Conservation (phyloP, 208 protist species). For the Crithidia mellificae region DNA sequence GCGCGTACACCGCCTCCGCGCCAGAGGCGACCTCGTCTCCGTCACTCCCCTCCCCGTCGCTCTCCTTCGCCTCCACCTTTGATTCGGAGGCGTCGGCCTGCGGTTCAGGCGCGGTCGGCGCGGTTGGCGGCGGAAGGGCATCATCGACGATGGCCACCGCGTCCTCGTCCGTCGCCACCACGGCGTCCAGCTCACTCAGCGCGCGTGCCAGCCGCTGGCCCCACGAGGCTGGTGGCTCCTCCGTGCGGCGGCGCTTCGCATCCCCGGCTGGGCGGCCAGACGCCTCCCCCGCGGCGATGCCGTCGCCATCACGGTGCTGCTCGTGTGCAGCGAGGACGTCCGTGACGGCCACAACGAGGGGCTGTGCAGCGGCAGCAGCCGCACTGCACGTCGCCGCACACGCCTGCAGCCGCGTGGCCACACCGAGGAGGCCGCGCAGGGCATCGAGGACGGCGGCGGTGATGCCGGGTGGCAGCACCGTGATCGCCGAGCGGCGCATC, state of each 20-base stretch:
- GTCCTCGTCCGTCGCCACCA: conserved; percentile 16
- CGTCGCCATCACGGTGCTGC: neutral
- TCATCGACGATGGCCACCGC: conserved; percentile 19
- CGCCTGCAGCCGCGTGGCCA: conserved; percentile 20
- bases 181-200: conserved; percentile 25
- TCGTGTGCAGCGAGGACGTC: conserved; percentile 11
- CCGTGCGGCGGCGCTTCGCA: conserved; percentile 45
- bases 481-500: conserved; percentile 25
- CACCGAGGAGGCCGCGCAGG: conserved; percentile 19
- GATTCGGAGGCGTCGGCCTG: neutral
- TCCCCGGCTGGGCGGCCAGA: neutral
- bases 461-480: conserved; percentile 18
- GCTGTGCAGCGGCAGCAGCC: conserved; percentile 22
- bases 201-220: conserved; percentile 11
- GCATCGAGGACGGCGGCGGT: conserved; percentile 3
- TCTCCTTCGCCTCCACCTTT: neutral
- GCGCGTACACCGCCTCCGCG: conserved; percentile 27
- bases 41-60: neutral
- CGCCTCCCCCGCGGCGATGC: neutral
- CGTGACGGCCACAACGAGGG: conserved; percentile 17
- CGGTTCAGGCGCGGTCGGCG: neutral
- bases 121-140: conserved; percentile 6
- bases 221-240: conserved; percentile 33
- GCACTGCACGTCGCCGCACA: conserved; percentile 9
- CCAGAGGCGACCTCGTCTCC: conserved; percentile 10